Percentiles rank a stretch among this genome's conserved stretches.
phyloP scores from a whole-genome alignment of 2,329 filamentous ascomycete species.

The Aspergillus ruber region DNA sequence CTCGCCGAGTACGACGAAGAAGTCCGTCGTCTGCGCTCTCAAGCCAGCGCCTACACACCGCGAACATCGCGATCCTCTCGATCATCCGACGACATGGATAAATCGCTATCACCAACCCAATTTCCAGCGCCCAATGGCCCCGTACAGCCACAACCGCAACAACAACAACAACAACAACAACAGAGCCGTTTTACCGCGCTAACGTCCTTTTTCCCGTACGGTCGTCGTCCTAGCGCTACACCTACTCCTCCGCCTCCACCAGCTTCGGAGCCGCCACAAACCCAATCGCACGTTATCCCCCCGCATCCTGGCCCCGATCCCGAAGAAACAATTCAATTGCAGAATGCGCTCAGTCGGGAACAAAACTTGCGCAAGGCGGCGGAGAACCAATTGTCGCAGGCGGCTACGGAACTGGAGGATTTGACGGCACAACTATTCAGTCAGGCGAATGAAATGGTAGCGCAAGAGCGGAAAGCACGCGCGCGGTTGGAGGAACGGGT shows the following conservation, averaged over 20 bases:
- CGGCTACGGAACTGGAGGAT: conserved; percentile 56
- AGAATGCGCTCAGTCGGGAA: conserved; percentile 50
- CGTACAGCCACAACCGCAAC: conserved; percentile 4
- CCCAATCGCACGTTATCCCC: conserved; percentile 14
- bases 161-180: conserved; percentile 18
- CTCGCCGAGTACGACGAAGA: conserved; percentile 60
- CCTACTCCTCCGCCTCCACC: conserved; percentile 21
- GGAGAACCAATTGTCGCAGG: conserved; percentile 49
- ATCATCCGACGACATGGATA: conserved; percentile 17
- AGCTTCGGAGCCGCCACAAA: conserved; percentile 1
- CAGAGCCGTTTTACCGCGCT: conserved; percentile 34
- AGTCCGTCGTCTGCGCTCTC: conserved; percentile 44
- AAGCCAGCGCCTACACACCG: conserved; percentile 18
- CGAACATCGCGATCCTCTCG: conserved; percentile 24
- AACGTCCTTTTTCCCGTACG: conserved; percentile 33
- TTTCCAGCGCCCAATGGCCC: conserved; percentile 16
- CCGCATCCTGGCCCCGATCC: conserved; percentile 13
- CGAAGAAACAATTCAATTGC: conserved; percentile 38
- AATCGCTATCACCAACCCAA: conserved; percentile 29
- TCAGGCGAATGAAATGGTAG: conserved; percentile 62
- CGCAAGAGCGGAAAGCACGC: conserved; percentile 53
- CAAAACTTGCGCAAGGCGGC: conserved; percentile 51
- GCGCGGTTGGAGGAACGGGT: conserved; percentile 46
- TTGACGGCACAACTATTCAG: conserved; percentile 55
- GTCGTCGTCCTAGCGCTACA: conserved; percentile 29